These are phyloP conservation scores for Harrya chromipes DNA, from an alignment of 768 basidiomycete genomes.

Conservation along the genomic window DNA sequence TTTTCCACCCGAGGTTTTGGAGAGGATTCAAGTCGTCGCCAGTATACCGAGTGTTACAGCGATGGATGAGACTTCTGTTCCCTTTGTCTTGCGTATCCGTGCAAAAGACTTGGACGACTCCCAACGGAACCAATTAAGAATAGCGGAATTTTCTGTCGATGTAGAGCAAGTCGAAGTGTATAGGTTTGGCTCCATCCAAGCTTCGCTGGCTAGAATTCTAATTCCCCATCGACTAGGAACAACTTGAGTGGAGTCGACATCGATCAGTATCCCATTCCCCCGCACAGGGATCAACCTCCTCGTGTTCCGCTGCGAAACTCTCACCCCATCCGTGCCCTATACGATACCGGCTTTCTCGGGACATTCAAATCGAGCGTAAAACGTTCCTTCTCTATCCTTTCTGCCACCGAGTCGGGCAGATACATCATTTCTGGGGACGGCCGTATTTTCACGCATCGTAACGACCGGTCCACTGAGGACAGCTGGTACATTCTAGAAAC, in stretches of 20 bases:
- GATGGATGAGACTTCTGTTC: constrained; percentile 44
- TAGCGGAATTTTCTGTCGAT: constrained; percentile 54
- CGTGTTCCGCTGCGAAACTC: constrained; percentile 50
- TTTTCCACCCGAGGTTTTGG: constrained; percentile 53
- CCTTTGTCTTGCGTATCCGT: constrained; percentile 59
- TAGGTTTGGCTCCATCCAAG: constrained; percentile 43
- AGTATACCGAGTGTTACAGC: constrained; percentile 57
- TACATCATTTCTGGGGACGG: constrained; percentile 50
- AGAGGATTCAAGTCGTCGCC: constrained; percentile 61
- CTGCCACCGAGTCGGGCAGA: constrained; percentile 41
- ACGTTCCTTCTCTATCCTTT: constrained; percentile 47
- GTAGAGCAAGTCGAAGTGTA: constrained; percentile 64
- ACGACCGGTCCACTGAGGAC: constrained; percentile 16
- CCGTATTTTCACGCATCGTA: constrained; percentile 42
- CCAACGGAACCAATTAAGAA: constrained; percentile 52
- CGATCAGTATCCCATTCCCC: constrained; percentile 54
- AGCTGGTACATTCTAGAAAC: constrained; percentile 28
- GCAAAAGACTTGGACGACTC: constrained; percentile 47
- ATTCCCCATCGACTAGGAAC: constrained; percentile 32
- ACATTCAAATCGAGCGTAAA: constrained; percentile 26
- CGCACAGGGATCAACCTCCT: constrained; percentile 60
- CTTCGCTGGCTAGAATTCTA: constrained; percentile 4
- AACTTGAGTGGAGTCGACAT: constrained; percentile 41
- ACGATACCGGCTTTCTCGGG: constrained; percentile 42
- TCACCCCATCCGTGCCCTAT: constrained; percentile 48